Conservation (phyloP, 805 yeast species). For the Starmerella vitae region DNA sequence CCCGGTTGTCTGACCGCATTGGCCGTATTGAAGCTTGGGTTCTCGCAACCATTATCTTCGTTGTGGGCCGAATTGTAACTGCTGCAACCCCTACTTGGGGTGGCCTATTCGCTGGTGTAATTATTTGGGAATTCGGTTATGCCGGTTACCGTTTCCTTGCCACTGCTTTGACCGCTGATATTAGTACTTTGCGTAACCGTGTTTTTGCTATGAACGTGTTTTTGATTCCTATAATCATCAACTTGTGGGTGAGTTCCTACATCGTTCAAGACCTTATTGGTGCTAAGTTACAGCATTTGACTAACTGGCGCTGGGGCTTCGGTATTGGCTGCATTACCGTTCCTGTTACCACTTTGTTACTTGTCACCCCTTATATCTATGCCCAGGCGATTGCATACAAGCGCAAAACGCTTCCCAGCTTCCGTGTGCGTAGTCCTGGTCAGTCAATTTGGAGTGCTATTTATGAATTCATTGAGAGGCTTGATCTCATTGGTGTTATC, state of each 20-base stretch:
- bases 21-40: slow-evolving; percentile 46
- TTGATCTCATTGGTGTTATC: slow-evolving; percentile 52
- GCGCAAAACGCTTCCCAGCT: slow-evolving; percentile 25
- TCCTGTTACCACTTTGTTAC: slow-evolving; percentile 49
- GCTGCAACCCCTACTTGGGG: slow-evolving; percentile 47
- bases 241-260: slow-evolving; percentile 66
- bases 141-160: slow-evolving; percentile 49
- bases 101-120: slow-evolving; percentile 51
- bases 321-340: slow-evolving; percentile 70
- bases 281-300: background rate
- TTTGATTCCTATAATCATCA: slow-evolving; percentile 58
- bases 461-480: slow-evolving; percentile 37
- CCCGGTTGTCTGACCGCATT: slow-evolving; percentile 49
- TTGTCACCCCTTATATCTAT: slow-evolving; percentile 40
- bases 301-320: slow-evolving; percentile 56
- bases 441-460: slow-evolving; percentile 26
- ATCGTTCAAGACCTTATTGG: slow-evolving; percentile 16
- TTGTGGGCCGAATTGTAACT: slow-evolving; percentile 50
- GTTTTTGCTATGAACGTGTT: slow-evolving; percentile 50
- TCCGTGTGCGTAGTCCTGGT: slow-evolving; percentile 8
- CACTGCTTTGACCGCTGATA: slow-evolving; percentile 48
- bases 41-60: slow-evolving; percentile 40
- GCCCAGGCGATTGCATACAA: slow-evolving; percentile 42
- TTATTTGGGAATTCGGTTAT: slow-evolving; percentile 43
- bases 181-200: slow-evolving; percentile 59